A percentile compares a stretch with the other conserved stretches of the same genome.
phyloP scores from a whole-genome alignment of 305 asterid genomes.

The Solanum hybrid region DNA sequence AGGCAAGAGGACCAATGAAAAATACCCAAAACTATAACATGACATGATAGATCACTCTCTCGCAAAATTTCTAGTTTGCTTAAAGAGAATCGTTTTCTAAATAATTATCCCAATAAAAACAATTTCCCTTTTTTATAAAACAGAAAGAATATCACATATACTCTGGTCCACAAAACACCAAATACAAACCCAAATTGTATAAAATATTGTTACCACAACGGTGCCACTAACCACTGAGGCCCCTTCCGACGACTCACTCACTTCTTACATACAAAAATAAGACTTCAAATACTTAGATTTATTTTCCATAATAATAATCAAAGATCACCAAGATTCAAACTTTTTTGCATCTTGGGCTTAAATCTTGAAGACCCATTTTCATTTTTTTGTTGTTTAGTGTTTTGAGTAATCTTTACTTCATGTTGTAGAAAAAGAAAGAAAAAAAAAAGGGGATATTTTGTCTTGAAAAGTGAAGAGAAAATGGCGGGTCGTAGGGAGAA shows the following conservation, averaged over 20 bases:
- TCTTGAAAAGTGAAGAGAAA: not conserved
- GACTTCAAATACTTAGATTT: not conserved
- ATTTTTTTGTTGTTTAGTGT: not conserved
- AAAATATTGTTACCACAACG: not conserved
- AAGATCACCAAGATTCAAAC: not conserved
- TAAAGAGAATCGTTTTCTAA: not conserved
- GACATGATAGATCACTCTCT: not conserved
- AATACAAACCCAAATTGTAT: not conserved
- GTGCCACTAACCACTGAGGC: not conserved
- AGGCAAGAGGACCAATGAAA: not conserved
- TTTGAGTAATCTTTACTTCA: not conserved
- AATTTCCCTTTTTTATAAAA: not conserved
- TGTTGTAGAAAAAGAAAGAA: not conserved
- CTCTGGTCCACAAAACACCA: not conserved
- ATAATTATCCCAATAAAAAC: not conserved
- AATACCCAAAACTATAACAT: not conserved
- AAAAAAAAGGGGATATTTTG: not conserved
- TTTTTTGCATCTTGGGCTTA: not conserved
- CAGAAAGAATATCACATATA: not conserved
- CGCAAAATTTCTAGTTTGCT: not conserved
- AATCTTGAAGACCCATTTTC: not conserved
- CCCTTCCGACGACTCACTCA: not conserved
- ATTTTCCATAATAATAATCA: not conserved
- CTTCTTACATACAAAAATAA: not conserved
- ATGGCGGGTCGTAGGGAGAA: slow-evolving; percentile 84